Evolutionary conservation across 192 early-diverging fungal species (phyloP), one percentile per base, ranked within the genome.

Genomic region (Dissophora globulifera): DNA sequence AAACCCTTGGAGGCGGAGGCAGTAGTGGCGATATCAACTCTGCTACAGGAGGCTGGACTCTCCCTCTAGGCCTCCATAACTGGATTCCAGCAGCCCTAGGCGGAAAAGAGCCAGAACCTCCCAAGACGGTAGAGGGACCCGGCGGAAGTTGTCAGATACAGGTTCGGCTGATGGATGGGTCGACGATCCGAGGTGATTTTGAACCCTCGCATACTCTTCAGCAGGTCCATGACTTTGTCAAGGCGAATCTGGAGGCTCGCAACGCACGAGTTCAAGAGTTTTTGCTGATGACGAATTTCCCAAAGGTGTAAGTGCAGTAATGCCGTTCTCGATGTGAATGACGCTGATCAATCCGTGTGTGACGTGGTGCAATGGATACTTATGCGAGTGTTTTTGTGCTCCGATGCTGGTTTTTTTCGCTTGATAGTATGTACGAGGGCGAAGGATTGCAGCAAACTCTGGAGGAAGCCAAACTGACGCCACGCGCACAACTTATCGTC

Each of bases 101-200:
- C 35, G 35, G 7, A 6, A 38, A 38, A 13, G 35, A 6, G 6
- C 7, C 35, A 38, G 35, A 38, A 38, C 35, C 35, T 12, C 20
- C 51, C 31, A 56, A 62, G 35, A 57, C 27, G 5, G 25, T 67
- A 0, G 72, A 76, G 25, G 58, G 63, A 20, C 72, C 72, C 17
- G 63, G 72, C 15, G 72, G 72, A 5, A 67, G 51, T 46, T 76
- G 72, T 35, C 72, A 76, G 43, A 76, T 76, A 17, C 72, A 76
- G 29, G 46, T 76, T 11, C 62, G 72, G 23, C 41, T 76, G 4
- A 19, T 62, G 30, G 72, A 76, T 33, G 72, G 72, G 7, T 59
- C 63, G 12, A 30, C 53, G 13, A 57, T 76, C 25, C 72, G 72
- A 2, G 72, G 72, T 0, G 25, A 66, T n/a, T 76, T 76, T 54